Evolutionary conservation across 148 eudicot genomes (phyloP).

Genomic region (Vaccinium vitisidaea): DNA sequence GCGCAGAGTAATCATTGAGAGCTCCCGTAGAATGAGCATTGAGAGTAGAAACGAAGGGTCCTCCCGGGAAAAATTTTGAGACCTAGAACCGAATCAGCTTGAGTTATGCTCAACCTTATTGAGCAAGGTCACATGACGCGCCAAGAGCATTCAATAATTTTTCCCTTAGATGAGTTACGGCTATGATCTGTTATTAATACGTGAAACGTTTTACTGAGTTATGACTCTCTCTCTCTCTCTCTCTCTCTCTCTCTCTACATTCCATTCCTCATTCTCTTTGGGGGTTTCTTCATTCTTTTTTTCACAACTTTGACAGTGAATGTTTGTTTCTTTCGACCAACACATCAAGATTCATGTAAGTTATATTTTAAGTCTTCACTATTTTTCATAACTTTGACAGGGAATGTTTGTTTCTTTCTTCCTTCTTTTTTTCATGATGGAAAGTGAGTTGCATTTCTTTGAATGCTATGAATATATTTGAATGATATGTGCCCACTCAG

Average conservation of each 20-base stretch:
- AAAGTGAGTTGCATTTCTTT: not conserved
- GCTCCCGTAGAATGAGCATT: too few species aligned
- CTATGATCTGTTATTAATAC: slow-evolving; percentile 12
- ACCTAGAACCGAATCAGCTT: not conserved
- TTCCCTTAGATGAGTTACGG: not conserved
- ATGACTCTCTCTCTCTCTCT: not conserved
- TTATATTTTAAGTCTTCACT: not conserved
- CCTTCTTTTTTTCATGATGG: not conserved
- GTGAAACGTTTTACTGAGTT: not conserved
- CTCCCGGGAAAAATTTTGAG: not conserved
- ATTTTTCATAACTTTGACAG: not conserved
- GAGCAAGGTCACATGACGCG: not conserved
- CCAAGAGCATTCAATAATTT: not conserved
- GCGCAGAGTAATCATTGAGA: too few species aligned
- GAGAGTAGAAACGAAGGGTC: too few species aligned
- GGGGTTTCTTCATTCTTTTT: not conserved
- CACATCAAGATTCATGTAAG: slow-evolving; percentile 27
- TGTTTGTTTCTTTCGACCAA: not conserved
- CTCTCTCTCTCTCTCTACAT: not conserved
- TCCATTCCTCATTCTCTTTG: not conserved
- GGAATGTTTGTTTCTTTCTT: not conserved
- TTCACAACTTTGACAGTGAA: not conserved
- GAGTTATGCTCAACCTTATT: not conserved
- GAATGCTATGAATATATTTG: not conserved
- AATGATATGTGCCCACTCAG: too few species aligned